A percentile compares a stretch with the other conserved stretches of the same genome.
Conservation (phyloP, 1,139 yeast species). For the Candida sanyaensis region DNA sequence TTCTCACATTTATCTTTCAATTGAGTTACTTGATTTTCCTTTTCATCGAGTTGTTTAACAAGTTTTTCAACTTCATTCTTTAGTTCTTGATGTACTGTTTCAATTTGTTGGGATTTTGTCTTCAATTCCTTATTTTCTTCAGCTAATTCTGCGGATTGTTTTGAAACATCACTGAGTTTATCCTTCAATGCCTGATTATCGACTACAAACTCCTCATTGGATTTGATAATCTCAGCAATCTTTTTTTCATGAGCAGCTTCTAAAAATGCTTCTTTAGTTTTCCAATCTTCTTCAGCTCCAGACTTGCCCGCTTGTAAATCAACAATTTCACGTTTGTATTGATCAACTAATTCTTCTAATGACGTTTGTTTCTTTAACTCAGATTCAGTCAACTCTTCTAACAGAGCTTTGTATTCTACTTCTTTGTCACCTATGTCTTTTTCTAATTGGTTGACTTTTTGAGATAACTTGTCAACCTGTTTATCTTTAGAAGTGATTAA, state of each 20-base stretch:
- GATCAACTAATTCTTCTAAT: not conserved
- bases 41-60: not conserved
- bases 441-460: not conserved
- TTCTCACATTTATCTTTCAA: not conserved
- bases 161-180: not conserved
- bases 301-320: not conserved
- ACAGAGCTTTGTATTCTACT: not conserved
- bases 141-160: not conserved
- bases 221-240: not conserved
- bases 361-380: not conserved
- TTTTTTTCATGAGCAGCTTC: not conserved
- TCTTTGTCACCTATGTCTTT: not conserved
- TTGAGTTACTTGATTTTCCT: slow-evolving; percentile 1
- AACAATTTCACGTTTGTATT: not conserved
- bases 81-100: not conserved
- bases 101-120: not conserved
- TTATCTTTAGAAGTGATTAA: slow-evolving; percentile 6
- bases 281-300: slow-evolving; percentile 1
- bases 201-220: not conserved
- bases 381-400: not conserved
- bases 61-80: not conserved
- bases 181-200: slow-evolving; percentile 1
- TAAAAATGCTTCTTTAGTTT: not conserved
- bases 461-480: slow-evolving; percentile 2
- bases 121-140: not conserved